Base-by-base conservation (phyloP, 1,139 yeast species). In the Kodamaea plutei region DNA sequence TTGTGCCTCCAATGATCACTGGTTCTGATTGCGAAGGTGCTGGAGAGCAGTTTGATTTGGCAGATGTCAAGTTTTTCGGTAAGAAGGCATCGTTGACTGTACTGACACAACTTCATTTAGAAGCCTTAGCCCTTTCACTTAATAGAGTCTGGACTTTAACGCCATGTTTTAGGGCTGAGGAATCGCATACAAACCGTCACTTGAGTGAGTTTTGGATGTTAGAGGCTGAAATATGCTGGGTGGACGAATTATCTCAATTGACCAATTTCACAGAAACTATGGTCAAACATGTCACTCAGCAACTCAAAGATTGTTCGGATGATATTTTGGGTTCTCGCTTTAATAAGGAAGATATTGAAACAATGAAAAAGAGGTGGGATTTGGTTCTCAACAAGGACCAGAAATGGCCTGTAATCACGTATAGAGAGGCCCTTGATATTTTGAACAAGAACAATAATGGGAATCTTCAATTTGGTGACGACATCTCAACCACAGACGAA, bases 1-100 rank as follows among this genome's bases (percentile, higher is more conserved):
- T 85, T 0, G 66, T 78, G 15, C 94, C 97, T 2, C 98, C 99
- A 3, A 49, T 89, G 12, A 61, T 89, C 15, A 91, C 98, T 0
- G 69, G 87, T 7, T 79, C 95, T 2, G 98, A 93, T 52, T 91
- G 98, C 53, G 99, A 93, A 61, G 98, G 98, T 11, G 97, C 96
- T 1, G 97, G 98, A 3, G 97, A 91, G 51, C 76, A 84, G 39
- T 91, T 91, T 41, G 56, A 56, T 25, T 59, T 85, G 8, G 43
- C 59, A 6, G 55, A 55, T 10, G 41, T 41, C 7, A 45, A 45
- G 20, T 88, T 87, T 50, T 85, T 85, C 48, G 89, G 84, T 0
- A 64, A 68, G 35, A 64, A 70, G 2, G 73, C 91, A 0, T 84
- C 73, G 44, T 61, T 93, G 38, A 84, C 97, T 0, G 99, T 93